Conservation (phyloP, 257 asterid species). For the Ballota nigra region DNA sequence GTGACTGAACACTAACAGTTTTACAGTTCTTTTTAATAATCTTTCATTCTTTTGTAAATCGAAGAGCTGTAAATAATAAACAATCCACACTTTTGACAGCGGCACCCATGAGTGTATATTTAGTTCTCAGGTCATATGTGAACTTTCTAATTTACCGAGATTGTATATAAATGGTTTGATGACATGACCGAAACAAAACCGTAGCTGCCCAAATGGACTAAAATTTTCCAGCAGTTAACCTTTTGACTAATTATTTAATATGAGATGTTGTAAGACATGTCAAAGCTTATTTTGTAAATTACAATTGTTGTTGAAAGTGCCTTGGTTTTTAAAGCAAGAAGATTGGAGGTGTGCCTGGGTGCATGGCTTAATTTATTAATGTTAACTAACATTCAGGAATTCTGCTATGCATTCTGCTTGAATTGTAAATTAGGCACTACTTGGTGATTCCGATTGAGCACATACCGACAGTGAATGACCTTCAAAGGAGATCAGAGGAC, state of each 20-base stretch:
- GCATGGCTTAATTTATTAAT: background rate
- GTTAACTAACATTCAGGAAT: background rate
- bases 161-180: background rate
- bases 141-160: background rate
- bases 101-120: background rate
- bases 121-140: background rate
- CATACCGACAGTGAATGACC: constrained; percentile 73
- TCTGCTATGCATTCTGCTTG: background rate
- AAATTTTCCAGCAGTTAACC: background rate
- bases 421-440: constrained; percentile 62
- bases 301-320: background rate
- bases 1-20: background rate
- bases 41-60: too few species aligned
- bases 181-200: background rate
- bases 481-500: constrained; percentile 53
- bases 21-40: background rate
- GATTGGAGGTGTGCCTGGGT: background rate
- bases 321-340: background rate
- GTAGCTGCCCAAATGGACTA: background rate
- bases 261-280: background rate
- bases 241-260: background rate
- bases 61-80: background rate
- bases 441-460: constrained; percentile 82
- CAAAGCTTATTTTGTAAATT: background rate
- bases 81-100: background rate